Conservation (phyloP, 352 stramenopile genomes). For the Phytophthora syringae region DNA sequence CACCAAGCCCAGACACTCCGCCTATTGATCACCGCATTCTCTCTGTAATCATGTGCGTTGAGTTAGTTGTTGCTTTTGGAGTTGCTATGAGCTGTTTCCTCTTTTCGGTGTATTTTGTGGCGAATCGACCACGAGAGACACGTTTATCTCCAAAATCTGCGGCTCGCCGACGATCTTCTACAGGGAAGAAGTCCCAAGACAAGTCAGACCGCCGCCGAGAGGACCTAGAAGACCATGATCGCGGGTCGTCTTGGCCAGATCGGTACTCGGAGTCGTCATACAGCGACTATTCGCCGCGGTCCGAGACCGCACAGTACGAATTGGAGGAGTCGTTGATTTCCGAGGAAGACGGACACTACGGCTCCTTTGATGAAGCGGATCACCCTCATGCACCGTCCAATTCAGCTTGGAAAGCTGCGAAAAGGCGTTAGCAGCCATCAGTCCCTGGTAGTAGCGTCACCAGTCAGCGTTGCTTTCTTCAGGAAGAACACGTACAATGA, state of each 20-base stretch:
- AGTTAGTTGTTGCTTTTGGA: constrained; percentile 82
- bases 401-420: constrained; percentile 56
- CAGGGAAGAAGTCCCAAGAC: constrained; percentile 28
- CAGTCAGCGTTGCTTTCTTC: too few relatives aligned
- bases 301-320: constrained; percentile 43
- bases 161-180: constrained; percentile 27
- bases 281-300: constrained; percentile 42
- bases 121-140: constrained; percentile 71
- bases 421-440: constrained; percentile 72
- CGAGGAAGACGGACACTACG: constrained; percentile 74
- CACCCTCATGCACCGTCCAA: constrained; percentile 21
- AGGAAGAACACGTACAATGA: too few relatives aligned
- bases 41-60: constrained; percentile 87
- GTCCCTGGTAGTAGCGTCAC: constrained; percentile 62
- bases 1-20: constrained; percentile 75
- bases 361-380: constrained; percentile 57
- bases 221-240: constrained; percentile 25
- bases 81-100: constrained; percentile 85
- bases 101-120: constrained; percentile 90
- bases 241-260: constrained; percentile 31
- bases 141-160: constrained; percentile 24
- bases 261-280: constrained; percentile 41
- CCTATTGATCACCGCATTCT: constrained; percentile 85
- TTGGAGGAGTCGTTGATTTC: constrained; percentile 75
- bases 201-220: constrained; percentile 26